Conservation (phyloP, 495 filamentous ascomycete species). For the Neurospora discreta region DNA sequence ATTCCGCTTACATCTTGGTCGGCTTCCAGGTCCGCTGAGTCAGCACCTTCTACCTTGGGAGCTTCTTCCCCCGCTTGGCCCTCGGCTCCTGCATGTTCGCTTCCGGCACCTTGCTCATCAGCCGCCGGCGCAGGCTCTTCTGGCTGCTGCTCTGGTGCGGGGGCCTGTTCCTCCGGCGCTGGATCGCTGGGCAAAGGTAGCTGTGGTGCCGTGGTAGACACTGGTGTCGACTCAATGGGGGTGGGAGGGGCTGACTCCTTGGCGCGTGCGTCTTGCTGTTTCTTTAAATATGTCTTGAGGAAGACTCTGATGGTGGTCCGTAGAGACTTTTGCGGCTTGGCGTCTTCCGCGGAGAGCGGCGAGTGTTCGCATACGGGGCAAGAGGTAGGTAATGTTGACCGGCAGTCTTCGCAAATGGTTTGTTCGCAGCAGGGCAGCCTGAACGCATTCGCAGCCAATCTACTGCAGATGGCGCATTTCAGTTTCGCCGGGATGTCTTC, state of each 20-base stretch:
- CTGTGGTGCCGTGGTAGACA: conserved; percentile 12
- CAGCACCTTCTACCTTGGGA: background rate
- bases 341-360: conserved; percentile 73
- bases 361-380: conserved; percentile 91
- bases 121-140: conserved; percentile 1
- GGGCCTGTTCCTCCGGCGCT: background rate
- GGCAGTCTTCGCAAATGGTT: conserved; percentile 82
- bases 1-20: background rate
- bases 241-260: conserved; percentile 38
- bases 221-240: conserved; percentile 26
- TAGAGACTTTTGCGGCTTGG: conserved; percentile 77
- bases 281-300: conserved; percentile 79
- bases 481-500: conserved; percentile 91
- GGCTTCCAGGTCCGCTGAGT: background rate
- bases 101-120: conserved; percentile 3
- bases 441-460: conserved; percentile 82
- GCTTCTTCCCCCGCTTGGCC: conserved; percentile 17
- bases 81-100: conserved; percentile 7
- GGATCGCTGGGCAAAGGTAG: background rate
- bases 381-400: conserved; percentile 59
- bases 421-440: conserved; percentile 92
- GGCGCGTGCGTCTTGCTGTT: conserved; percentile 48
- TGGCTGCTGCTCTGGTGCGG: background rate
- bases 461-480: conserved; percentile 84
- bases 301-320: conserved; percentile 85